Percentiles rank a stretch among this genome's conserved stretches.
These are phyloP conservation scores for Gossypium raimondii DNA, from an alignment of 345 rosid genomes.

Conservation along the genomic window DNA sequence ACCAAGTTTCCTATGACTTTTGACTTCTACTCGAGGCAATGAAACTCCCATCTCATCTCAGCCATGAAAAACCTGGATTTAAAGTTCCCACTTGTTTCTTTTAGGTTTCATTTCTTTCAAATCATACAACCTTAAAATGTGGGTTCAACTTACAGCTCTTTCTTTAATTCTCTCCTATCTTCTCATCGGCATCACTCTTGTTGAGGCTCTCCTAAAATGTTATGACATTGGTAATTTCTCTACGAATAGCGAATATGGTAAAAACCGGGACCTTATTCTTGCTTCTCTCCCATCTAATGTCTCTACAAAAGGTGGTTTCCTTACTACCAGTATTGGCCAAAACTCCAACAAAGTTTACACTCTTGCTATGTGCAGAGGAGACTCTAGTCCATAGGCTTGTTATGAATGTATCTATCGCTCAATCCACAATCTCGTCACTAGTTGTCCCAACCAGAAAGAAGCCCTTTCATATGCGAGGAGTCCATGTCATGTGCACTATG, in stretches of 20 bases:
- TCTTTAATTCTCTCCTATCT: not conserved
- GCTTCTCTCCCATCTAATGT: not conserved
- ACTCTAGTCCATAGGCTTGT: not conserved
- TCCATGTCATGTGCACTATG: conserved; percentile 14
- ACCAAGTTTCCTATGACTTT: too few relatives aligned
- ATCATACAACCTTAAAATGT: not conserved
- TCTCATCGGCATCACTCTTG: not conserved
- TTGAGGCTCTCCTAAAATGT: not conserved
- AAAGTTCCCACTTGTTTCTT: too few relatives aligned
- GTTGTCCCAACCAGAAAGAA: conserved; percentile 21
- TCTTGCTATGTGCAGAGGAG: conserved; percentile 23
- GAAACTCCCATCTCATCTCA: too few relatives aligned
- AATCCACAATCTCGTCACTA: not conserved
- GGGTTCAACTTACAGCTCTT: not conserved
- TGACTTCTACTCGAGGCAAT: too few relatives aligned
- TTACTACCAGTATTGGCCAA: conserved; percentile 13
- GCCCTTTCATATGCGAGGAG: not conserved
- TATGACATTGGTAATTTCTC: conserved; percentile 21
- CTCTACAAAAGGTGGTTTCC: conserved; percentile 15
- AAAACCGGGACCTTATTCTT: conserved; percentile 16
- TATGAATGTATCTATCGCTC: not conserved
- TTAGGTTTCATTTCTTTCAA: too few relatives aligned
- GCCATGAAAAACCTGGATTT: too few relatives aligned
- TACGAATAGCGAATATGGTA: not conserved
- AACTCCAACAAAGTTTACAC: conserved; percentile 15